Evolutionary conservation across 2,329 filamentous ascomycete genomes (phyloP).

Genomic region (Dactylellina cionopaga): DNA sequence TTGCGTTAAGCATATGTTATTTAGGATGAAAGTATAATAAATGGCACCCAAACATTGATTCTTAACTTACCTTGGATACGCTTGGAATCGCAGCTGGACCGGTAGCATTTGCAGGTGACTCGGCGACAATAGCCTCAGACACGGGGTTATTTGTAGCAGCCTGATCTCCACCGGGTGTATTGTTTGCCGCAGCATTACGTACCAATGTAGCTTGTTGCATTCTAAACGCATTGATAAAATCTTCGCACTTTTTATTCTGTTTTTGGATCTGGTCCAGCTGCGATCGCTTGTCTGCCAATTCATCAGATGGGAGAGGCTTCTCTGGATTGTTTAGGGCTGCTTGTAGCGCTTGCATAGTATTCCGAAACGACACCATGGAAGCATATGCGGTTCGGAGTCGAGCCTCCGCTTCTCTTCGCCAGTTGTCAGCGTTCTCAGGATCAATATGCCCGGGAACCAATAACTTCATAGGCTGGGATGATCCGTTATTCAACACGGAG

Average conservation of each 20-base stretch:
- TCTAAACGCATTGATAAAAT: constrained; percentile 49
- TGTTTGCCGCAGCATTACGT: constrained; percentile 20
- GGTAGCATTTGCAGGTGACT: not conserved
- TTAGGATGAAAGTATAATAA: not conserved
- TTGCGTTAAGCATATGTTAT: not conserved
- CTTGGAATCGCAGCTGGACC: not conserved
- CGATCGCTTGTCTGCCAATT: constrained; percentile 26
- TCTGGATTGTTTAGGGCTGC: constrained; percentile 37
- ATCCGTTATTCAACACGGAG: constrained; percentile 12
- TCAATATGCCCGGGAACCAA: constrained; percentile 48
- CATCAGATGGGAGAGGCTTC: constrained; percentile 31
- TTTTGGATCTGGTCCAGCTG: constrained; percentile 46
- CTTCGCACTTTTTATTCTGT: constrained; percentile 50
- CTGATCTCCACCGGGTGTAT: constrained; percentile 8
- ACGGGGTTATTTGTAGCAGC: not conserved
- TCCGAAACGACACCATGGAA: constrained; percentile 45
- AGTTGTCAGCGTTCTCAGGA: constrained; percentile 50
- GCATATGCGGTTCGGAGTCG: constrained; percentile 48
- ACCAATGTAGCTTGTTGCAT: constrained; percentile 46
- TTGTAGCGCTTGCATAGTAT: constrained; percentile 31
- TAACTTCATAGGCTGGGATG: constrained; percentile 44
- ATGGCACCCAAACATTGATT: not conserved
- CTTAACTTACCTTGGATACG: constrained; percentile 22
- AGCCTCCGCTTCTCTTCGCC: constrained; percentile 45
- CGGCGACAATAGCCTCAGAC: not conserved